Evolutionary conservation across 2,329 filamentous ascomycete species (phyloP), one percentile per base, ranked within the genome.

Genomic region (Fusarium anthophilum): DNA sequence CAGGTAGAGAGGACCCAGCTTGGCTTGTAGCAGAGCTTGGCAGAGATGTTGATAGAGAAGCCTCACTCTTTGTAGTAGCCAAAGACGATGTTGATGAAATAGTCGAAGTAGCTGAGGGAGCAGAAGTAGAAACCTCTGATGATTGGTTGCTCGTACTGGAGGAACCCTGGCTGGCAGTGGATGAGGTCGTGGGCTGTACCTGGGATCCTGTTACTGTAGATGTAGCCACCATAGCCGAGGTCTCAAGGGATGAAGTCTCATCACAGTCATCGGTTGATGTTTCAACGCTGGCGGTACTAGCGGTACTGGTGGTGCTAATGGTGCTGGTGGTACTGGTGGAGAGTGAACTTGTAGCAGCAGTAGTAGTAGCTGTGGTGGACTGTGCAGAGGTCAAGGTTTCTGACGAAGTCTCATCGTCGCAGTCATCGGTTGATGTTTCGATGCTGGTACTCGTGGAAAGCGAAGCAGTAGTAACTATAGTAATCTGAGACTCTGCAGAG

Each of bases 261-360:
- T 51, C 28, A 6, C 48, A 51, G 8, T 51, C 48, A 10, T 51
- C 28, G 6, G 48, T 32, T 24, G 28, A 32, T 5, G 28, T 32
- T 13, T 51, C 48, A 5, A 10, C 1, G 32, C 22, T 32, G 10
- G 28, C 3, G 6, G 15, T 24, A 4, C 11, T 32, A 8, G 11
- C 10, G 26, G 26, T 26, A 2, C 26, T 32, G 12, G 11, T 18
- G 11, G 48, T n/a, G n/a, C n/a, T n/a, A n/a, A n/a, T n/a, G n/a
- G n/a, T n/a, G n/a, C n/a, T 32, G 12, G 11, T 14, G 26, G 26
- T 26, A 2, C 26, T 32, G 12, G 11, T 18, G 11, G 48, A 24
- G 0, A 51, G 2, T 24, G 22, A 32, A 5, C 6, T 4, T 7
- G 22, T n/a, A 6, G 26, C 11, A 9, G 5, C 28, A 6, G 28